These are phyloP conservation scores for Fusarium verticillioides DNA, from an alignment of 2,329 filamentous ascomycete species.

Conservation along the genomic window DNA sequence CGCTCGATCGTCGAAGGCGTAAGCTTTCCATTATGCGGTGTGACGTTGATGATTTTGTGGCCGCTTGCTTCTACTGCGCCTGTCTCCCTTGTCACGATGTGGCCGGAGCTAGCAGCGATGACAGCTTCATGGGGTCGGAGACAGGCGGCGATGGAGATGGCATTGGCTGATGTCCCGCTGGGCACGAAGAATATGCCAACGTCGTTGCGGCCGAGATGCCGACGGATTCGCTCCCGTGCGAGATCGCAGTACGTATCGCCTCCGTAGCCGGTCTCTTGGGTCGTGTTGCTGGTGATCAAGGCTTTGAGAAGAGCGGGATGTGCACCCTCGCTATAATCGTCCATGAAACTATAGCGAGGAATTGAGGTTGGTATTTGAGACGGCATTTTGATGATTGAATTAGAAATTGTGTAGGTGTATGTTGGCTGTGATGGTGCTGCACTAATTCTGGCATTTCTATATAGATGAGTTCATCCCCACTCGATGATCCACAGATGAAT, in stretches of 20 bases:
- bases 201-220: conserved; percentile 51
- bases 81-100: conserved; percentile 61
- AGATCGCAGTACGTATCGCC: conserved; percentile 56
- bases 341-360: conserved; percentile 57
- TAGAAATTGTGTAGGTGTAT: not conserved
- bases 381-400: conserved; percentile 25
- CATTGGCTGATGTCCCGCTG: conserved; percentile 62
- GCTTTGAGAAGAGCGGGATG: conserved; percentile 61
- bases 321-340: conserved; percentile 64
- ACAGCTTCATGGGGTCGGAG: conserved; percentile 62
- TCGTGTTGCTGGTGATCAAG: conserved; percentile 55
- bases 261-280: conserved; percentile 60
- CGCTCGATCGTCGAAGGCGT: conserved; percentile 55
- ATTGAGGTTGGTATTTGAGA: conserved; percentile 28
- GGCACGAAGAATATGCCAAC: conserved; percentile 63
- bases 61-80: conserved; percentile 63
- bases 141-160: conserved; percentile 63
- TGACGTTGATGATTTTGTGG: conserved; percentile 63
- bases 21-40: conserved; percentile 59
- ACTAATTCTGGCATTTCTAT: conserved; percentile 24
- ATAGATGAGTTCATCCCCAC: conserved; percentile 27
- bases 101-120: conserved; percentile 60
- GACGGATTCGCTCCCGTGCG: conserved; percentile 55
- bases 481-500: conserved; percentile 26
- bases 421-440: not conserved